These are phyloP conservation scores for Heliamphora pulchella DNA, from an alignment of 179 eudicot species.

Conservation along the genomic window DNA sequence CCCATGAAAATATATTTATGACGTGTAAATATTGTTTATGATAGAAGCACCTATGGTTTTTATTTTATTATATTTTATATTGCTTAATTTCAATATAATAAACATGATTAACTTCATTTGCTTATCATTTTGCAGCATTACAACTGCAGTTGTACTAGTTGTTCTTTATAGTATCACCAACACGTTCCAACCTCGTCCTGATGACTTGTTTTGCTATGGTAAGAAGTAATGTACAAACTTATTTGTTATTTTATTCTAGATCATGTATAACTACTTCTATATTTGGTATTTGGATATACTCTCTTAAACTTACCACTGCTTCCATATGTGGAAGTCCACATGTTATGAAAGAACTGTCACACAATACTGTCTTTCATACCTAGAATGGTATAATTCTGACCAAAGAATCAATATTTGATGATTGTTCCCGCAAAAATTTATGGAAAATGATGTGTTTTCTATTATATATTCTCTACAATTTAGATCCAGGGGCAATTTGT, in stretches of 20 bases:
- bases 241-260: background rate
- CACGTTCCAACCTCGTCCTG: conserved; percentile 62
- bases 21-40: background rate
- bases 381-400: background rate
- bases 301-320: background rate
- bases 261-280: background rate
- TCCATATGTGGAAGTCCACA: background rate
- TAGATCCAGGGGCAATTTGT: conserved; percentile 5
- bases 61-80: background rate
- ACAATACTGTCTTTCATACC: background rate
- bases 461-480: background rate
- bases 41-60: background rate
- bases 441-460: background rate
- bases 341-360: background rate
- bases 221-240: conserved; percentile 9
- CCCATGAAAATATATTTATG: background rate
- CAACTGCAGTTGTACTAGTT: conserved; percentile 63
- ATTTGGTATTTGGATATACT: background rate
- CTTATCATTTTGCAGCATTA: conserved; percentile 40
- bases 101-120: background rate
- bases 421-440: background rate
- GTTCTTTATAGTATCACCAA: conserved; percentile 69
- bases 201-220: conserved; percentile 86
- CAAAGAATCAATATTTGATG: background rate
- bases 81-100: background rate